Base-by-base conservation (phyloP, 805 yeast species). In the Blastobotrys robertii region DNA sequence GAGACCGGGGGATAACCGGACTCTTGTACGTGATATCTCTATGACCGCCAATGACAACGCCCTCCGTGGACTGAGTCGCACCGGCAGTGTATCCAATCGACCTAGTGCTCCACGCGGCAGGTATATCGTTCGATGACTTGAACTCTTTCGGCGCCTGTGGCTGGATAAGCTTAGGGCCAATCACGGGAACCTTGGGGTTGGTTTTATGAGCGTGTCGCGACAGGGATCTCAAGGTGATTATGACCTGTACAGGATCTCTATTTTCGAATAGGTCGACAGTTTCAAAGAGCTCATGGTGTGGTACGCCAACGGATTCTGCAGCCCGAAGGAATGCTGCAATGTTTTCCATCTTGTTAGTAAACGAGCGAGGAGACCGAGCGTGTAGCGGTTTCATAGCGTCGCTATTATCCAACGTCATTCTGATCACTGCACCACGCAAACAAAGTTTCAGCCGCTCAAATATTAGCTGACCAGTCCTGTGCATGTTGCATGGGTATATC, bases 281-380 rank as follows among this genome's bases (percentile, higher is more conserved):
- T 51, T 81, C 87, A 58, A 85, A 85, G 39, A 82, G 62, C 57
- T 85, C 95, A 56, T 83, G 87, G 50, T 82, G 81, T 4, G 87
- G 84, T 2, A 85, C 78, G 2, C 90, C 90, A 41, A 77, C 66
- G 3, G 57, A 42, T 49, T 78, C 74, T 39, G 86, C 77, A 43
- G 79, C 76, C 4, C 68, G 63, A 32, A 85, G 63, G 54, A 85
- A 85, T 49, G 75, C 74, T 39, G 85, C 76, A 30, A 85, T 84
- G 54, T 84, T 84, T 55, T 85, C 95, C 95, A 85, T 85, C 62
- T 19, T 19, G 25, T 19, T 19, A 19, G 25, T 19, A 4, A 19
- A 4, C 6, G 25, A n/a, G n/a, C n/a, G n/a, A n/a, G n/a, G n/a
- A n/a, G n/a, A n/a, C n/a, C n/a, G n/a, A n/a, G n/a, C n/a, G n/a